phyloP scores from a whole-genome alignment of 140 eudicot genomes.

The Senecio squalidus region DNA sequence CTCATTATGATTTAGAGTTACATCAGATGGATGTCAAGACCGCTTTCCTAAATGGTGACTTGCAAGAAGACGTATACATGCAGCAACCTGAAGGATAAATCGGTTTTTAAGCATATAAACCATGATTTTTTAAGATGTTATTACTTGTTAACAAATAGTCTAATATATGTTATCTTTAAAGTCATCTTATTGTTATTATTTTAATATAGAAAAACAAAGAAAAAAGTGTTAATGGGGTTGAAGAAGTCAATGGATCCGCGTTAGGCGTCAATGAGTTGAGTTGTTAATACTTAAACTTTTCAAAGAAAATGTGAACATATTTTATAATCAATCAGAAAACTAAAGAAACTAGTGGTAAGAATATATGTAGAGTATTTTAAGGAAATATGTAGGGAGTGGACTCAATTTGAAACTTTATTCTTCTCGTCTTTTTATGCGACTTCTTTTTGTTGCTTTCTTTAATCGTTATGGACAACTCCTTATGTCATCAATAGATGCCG shows the following conservation, averaged over 20 bases:
- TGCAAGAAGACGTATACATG: no score
- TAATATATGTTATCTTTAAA: no score
- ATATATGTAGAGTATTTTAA: background rate
- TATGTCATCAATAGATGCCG: conserved; percentile 26
- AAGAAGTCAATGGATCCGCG: conserved; percentile 31
- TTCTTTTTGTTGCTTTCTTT: conserved; percentile 28
- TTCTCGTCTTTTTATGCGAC: conserved; percentile 34
- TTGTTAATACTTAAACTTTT: conserved; percentile 1
- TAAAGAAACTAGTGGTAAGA: background rate
- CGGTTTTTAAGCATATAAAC: no score
- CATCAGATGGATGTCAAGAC: no score
- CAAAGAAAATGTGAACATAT: background rate
- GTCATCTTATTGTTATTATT: no score
- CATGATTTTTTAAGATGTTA: no score
- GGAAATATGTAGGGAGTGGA: conserved; percentile 4
- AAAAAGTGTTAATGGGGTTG: background rate
- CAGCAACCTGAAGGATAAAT: no score
- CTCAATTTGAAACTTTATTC: conserved; percentile 26
- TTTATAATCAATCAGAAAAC: background rate
- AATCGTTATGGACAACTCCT: conserved; percentile 33
- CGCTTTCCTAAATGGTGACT: no score
- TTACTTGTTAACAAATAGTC: no score
- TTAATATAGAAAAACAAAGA: background rate
- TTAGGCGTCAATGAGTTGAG: conserved; percentile 21
- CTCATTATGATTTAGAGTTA: no score